Base-by-base conservation (phyloP, 805 yeast species). In the Blastobotrys terrestris region DNA sequence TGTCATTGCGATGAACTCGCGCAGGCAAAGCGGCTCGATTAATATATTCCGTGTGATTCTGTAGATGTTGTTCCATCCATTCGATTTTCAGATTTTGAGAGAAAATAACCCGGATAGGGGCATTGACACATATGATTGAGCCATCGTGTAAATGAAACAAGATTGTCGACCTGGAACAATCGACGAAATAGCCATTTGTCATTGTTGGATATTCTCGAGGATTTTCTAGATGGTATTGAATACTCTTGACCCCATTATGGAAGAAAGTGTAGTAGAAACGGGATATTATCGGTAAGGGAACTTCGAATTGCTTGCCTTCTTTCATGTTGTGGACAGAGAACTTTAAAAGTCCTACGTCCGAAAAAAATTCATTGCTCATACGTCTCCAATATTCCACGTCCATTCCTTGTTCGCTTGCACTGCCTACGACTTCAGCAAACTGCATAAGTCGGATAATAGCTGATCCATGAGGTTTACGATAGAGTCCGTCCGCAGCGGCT, bases 91-190 rank as follows among this genome's bases (percentile, higher is more conserved):
- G 70, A 50, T 76, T 77, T 31, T 83, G 72, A 62, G 80, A 83
- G 69, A 88, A 77, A 4, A 80, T 72, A 7, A 86, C 79, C 56
- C 81, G 80, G 43, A 83, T 67, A 16, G 78, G 79, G 0, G 92
- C 87, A 53, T 74, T 72, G 47, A 84, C 77, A 7, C 79, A 76
- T 6, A 86, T 80, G 58, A 77, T 76, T 2, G 91, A 82, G 0
- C 94, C 95, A 67, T 87, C 95, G 1, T 71, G 67, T 63, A 81
- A 86, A 65, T 77, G 73, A 58, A 75, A 77, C 15, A 77, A 71
- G 46, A 77, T 66, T 1, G 77, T 68, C 39, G 77, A 71, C 44
- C 79, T 70, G 11, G 80, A 72, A 47, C 83, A 76, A 42, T 80
- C 84, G 35, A 83, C 65, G 50, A 76, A 73, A 0, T 81, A 76